phyloP scores from a whole-genome alignment of 176 grass and related monocot species.

The Ananas comosus region DNA sequence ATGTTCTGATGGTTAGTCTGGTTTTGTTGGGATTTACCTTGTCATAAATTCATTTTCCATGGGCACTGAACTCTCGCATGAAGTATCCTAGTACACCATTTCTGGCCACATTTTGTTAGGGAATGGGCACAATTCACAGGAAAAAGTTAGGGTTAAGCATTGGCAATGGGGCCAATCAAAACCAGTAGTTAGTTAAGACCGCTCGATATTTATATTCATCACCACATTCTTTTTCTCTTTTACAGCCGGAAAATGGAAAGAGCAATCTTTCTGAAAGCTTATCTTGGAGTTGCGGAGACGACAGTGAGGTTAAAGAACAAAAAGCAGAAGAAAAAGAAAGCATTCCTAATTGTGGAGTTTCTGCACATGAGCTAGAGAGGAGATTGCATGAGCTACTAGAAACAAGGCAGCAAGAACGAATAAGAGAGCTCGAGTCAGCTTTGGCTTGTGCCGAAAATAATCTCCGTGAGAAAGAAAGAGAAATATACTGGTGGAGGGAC shows the following conservation, averaged over 20 bases:
- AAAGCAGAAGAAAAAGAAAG: conserved; percentile 3
- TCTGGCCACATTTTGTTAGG: too few relatives aligned
- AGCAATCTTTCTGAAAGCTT: conserved; percentile 13
- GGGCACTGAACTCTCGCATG: too few relatives aligned
- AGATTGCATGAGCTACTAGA: conserved; percentile 69
- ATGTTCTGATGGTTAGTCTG: too few relatives aligned
- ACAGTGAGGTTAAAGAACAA: conserved; percentile 3
- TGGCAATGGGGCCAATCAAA: not conserved
- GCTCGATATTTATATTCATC: not conserved
- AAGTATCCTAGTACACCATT: too few relatives aligned
- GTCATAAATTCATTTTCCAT: too few relatives aligned
- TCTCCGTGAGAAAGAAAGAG: conserved; percentile 60
- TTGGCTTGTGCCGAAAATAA: conserved; percentile 45
- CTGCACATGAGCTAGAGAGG: conserved; percentile 52
- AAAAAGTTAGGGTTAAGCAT: too few relatives aligned
- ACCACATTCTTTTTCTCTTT: not conserved
- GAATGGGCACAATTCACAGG: too few relatives aligned
- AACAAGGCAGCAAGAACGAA: conserved; percentile 58
- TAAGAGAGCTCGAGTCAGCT: conserved; percentile 66
- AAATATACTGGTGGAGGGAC: conserved; percentile 86
- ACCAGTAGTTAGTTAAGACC: not conserved
- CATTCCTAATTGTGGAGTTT: conserved; percentile 39
- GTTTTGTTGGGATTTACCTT: too few relatives aligned
- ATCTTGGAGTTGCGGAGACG: conserved; percentile 11
- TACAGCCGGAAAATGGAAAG: conserved; percentile 11